phyloP scores from a whole-genome alignment of 768 basidiomycete genomes.

The Obba rivulosa region DNA sequence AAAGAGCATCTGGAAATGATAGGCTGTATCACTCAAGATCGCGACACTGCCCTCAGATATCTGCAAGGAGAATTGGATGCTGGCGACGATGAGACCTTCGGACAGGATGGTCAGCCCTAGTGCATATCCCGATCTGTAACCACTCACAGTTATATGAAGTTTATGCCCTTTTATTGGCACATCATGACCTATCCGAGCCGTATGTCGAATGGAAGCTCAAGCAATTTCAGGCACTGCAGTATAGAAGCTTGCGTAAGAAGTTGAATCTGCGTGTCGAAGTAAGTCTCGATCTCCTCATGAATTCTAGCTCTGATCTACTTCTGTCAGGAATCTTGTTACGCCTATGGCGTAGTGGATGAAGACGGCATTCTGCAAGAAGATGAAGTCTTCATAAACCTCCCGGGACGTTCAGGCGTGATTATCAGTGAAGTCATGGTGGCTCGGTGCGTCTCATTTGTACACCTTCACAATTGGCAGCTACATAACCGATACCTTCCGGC shows the following conservation, averaged over 20 bases:
- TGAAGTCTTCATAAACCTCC: slow-evolving; percentile 16
- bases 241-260: slow-evolving; percentile 7
- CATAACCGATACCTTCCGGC: too few species aligned
- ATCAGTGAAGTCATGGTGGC: slow-evolving; percentile 1
- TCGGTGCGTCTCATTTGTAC: slow-evolving; percentile 1
- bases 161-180: not conserved
- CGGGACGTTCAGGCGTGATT: slow-evolving; percentile 3
- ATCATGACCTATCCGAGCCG: slow-evolving; percentile 8
- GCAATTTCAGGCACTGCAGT: slow-evolving; percentile 8
- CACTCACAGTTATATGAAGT: too few species aligned
- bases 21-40: slow-evolving; percentile 5
- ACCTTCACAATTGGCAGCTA: too few species aligned
- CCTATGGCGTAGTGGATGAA: slow-evolving; percentile 13
- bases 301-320: not conserved
- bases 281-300: not conserved
- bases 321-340: slow-evolving; percentile 6
- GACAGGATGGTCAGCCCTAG: slow-evolving; percentile 1
- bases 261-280: slow-evolving; percentile 8
- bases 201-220: slow-evolving; percentile 4
- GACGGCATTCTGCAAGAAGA: slow-evolving; percentile 8
- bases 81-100: not conserved
- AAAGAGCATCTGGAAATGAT: slow-evolving; percentile 12
- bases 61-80: slow-evolving; percentile 13
- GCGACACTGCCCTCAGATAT: slow-evolving; percentile 9
- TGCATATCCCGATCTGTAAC: not conserved